Percentiles rank a stretch among this genome's conserved stretches.
phyloP scores from a whole-genome alignment of 495 filamentous ascomycete species.

The Tuber aestivum region DNA sequence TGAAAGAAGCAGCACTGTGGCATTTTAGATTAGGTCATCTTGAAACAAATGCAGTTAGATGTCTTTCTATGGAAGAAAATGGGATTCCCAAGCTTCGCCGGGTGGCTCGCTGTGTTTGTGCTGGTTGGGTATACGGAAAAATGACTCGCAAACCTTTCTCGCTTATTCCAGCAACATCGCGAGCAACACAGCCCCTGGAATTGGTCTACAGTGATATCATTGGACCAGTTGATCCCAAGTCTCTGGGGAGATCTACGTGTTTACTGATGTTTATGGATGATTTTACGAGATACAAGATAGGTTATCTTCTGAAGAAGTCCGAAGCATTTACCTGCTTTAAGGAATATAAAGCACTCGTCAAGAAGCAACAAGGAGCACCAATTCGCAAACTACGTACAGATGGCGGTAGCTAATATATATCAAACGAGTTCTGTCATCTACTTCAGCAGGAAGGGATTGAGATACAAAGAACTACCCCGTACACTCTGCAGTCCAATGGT shows the following conservation, averaged over 20 bases:
- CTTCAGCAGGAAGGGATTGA: background rate
- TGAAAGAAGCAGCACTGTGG: background rate
- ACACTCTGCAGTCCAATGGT: slow-evolving; percentile 4
- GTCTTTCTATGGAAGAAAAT: background rate
- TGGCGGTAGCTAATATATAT: slow-evolving; percentile 7
- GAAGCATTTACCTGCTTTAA: background rate
- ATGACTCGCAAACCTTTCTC: background rate
- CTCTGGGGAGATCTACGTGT: background rate
- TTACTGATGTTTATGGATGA: background rate
- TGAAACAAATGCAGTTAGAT: background rate
- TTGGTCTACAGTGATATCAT: background rate
- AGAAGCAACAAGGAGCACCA: background rate
- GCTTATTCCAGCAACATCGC: background rate
- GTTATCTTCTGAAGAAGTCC: background rate
- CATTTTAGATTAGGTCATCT: background rate
- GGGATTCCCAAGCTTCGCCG: background rate
- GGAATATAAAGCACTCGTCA: background rate
- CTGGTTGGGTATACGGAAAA: background rate
- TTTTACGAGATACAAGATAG: background rate
- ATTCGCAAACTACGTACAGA: background rate
- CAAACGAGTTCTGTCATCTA: background rate
- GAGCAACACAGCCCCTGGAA: background rate
- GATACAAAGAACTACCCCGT: background rate
- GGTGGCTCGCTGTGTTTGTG: background rate
- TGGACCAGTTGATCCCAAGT: background rate